Conservation (phyloP, 306 rosid species). For the Dryas drummondii region DNA sequence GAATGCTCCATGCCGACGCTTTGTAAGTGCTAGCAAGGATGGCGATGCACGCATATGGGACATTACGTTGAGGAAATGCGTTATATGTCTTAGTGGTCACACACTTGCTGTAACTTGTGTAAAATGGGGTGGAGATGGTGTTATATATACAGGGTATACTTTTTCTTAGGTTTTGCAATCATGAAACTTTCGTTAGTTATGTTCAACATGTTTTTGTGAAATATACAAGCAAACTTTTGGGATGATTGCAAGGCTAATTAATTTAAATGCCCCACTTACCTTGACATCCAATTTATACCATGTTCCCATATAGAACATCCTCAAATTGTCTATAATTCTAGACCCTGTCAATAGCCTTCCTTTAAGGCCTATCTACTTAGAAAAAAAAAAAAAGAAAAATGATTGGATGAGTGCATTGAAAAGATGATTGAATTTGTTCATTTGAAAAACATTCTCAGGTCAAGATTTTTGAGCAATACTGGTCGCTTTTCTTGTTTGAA, state of each 20-base stretch:
- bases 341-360: background rate
- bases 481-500: background rate
- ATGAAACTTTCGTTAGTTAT: background rate
- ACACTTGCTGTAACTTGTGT: conserved; percentile 88
- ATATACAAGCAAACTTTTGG: background rate
- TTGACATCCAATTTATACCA: background rate
- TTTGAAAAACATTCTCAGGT: background rate
- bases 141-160: conserved; percentile 84
- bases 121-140: conserved; percentile 99
- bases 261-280: background rate
- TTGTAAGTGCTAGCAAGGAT: conserved; percentile 96
- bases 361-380: background rate
- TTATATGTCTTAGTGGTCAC: conserved; percentile 78
- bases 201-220: background rate
- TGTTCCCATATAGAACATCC: background rate
- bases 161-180: conserved; percentile 8
- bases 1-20: conserved; percentile 81
- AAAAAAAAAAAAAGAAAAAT: background rate
- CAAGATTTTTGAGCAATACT: background rate
- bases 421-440: background rate
- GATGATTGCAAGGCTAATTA: background rate
- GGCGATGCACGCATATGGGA: conserved; percentile 99
- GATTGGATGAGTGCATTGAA: background rate
- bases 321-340: background rate
- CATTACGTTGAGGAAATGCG: conserved; percentile 55